These are phyloP conservation scores for Amanita pallidorosea DNA, from an alignment of 768 basidiomycete species.

Conservation along the genomic window DNA sequence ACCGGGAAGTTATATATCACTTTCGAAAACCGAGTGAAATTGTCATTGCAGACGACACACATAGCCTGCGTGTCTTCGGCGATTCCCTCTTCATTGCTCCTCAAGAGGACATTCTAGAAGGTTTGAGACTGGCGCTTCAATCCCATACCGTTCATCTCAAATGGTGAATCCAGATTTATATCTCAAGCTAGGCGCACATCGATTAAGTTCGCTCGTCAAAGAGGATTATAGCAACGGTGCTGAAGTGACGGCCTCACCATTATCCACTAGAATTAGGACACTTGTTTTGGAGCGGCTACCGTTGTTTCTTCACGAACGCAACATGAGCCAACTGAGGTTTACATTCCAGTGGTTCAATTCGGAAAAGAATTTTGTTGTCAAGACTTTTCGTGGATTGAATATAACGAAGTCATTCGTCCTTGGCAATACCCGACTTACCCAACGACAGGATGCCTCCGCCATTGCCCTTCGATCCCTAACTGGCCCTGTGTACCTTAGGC, in stretches of 20 bases:
- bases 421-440: constrained; percentile 35
- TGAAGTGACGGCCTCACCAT: constrained; percentile 38
- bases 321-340: constrained; percentile 49
- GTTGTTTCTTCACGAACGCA: constrained; percentile 86
- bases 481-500: constrained; percentile 63
- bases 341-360: constrained; percentile 58
- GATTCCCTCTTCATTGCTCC: constrained; percentile 68
- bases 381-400: constrained; percentile 49
- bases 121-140: constrained; percentile 20
- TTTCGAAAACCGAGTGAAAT: constrained; percentile 60
- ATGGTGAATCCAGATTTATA: constrained; percentile 51
- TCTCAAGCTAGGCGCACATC: constrained; percentile 57
- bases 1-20: constrained; percentile 65
- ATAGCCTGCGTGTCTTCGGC: constrained; percentile 69
- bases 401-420: constrained; percentile 52
- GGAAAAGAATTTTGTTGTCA: constrained; percentile 59
- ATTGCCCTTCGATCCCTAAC: constrained; percentile 43
- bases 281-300: constrained; percentile 79
- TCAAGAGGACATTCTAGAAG: constrained; percentile 87
- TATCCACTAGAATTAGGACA: constrained; percentile 39
- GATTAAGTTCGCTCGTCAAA: constrained; percentile 60
- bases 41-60: constrained; percentile 80
- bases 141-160: background rate
- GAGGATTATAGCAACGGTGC: constrained; percentile 61
- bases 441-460: constrained; percentile 64